Evolutionary conservation across 2,329 filamentous ascomycete species (phyloP), one percentile per base, ranked within the genome.

Genomic region (Botryotinia narcissicola): DNA sequence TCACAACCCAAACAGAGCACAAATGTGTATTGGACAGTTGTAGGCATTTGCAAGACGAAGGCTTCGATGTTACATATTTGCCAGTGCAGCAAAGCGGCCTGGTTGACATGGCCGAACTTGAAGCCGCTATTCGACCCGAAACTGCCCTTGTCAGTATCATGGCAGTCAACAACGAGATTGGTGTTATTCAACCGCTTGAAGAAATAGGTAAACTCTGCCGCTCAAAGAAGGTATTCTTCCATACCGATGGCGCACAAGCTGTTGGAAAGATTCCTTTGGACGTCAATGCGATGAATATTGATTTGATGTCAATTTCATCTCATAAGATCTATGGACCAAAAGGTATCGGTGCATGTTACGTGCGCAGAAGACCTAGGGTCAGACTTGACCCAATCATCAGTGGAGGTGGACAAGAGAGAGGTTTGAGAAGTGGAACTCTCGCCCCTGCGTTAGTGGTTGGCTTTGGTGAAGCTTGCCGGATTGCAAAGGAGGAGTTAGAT

Each of bases 241-340:
- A 99, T 84, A 97, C 94, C 37, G 96, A 99, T 82, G 96, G 88
- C 70, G 96, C 96, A 1, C 96, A 99, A 85, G 96, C 96, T 25
- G 95, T 98, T n/a, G 96, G 96, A 81, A 99, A 99, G 86, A 98
- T 99, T 68, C 94, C 95, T 0, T 85, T 99, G 66, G 94, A 98
- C 80, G 96, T 99, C 80, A 98, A 98, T 83, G 93, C 93, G 83
- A 95, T 97, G 94, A 97, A 98, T 83, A 92, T 99, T 77, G 96
- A 99, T 82, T 85, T 99, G 81, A 98, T 99, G 95, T 98, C 95
- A 44, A 98, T 99, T 75, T 98, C 96, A 14, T 95, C 93, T 44
- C 96, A 99, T 85, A 99, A 99, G 85, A 97, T 99, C 72, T 99
- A 99, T 81, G 96, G 96, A 40, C 96, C 96, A 71, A 99, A 97